These are phyloP conservation scores for Senecio squalidus DNA, from an alignment of 140 eudicot genomes.

Conservation along the genomic window DNA sequence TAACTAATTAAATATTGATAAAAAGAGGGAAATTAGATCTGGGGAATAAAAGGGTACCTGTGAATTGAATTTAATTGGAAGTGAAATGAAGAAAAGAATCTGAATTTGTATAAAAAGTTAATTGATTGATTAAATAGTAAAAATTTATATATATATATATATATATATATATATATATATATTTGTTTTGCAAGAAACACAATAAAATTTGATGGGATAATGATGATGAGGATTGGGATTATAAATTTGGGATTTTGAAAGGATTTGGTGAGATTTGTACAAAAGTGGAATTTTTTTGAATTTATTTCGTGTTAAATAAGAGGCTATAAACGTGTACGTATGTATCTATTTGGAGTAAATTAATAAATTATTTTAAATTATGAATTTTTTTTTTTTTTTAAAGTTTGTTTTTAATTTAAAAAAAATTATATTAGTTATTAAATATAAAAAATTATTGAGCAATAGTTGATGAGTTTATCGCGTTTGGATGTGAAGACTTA, in stretches of 20 bases:
- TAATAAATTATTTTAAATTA: too few species aligned
- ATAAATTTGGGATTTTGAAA: neutral
- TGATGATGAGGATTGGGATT: too few species aligned
- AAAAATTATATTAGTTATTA: too few species aligned
- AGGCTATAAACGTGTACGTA: too few species aligned
- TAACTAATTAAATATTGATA: too few species aligned
- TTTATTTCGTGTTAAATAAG: slow-evolving; percentile 1
- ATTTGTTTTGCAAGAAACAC: slow-evolving; percentile 7
- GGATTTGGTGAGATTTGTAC: slow-evolving; percentile 9
- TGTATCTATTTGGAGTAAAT: neutral
- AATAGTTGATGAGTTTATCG: too few species aligned
- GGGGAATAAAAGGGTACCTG: slow-evolving; percentile 22
- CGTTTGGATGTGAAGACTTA: too few species aligned
- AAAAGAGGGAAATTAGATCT: slow-evolving; percentile 15
- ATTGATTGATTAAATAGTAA: neutral
- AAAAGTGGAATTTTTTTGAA: neutral
- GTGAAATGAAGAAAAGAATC: slow-evolving; percentile 20
- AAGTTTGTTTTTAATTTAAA: too few species aligned
- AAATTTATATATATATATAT: too few species aligned
- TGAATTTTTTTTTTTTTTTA: too few species aligned
- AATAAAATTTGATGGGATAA: neutral
- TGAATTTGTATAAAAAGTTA: neutral
- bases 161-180: too few species aligned
- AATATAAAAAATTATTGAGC: too few species aligned
- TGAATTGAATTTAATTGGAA: slow-evolving; percentile 12